A percentile compares a stretch with the other conserved stretches of the same genome.
Evolutionary conservation across 805 yeast genomes (phyloP).

Genomic region (Starmerella potacharoeniae): DNA sequence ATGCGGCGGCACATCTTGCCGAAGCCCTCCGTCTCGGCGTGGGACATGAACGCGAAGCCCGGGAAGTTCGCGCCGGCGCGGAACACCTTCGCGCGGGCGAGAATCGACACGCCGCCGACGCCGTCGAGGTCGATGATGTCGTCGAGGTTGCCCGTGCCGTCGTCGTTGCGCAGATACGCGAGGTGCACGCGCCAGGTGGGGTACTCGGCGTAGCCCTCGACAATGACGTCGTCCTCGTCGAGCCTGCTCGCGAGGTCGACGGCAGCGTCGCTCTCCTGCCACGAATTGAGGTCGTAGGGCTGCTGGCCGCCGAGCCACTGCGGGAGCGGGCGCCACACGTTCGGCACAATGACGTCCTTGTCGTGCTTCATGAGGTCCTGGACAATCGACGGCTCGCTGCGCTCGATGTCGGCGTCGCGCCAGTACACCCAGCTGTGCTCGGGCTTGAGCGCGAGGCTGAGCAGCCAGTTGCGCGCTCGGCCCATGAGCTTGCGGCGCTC

Average conservation of each 20-base stretch:
- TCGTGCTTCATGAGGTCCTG: constrained; percentile 90
- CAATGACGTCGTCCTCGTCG: constrained; percentile 89
- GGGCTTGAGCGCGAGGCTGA: constrained; percentile 76
- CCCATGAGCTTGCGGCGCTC: constrained; percentile 94
- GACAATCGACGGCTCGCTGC: constrained; percentile 68
- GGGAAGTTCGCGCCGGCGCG: constrained; percentile 86
- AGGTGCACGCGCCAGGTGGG: constrained; percentile 97
- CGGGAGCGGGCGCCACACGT: constrained; percentile 96
- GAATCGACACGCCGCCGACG: constrained; percentile 89
- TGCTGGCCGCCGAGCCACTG: constrained; percentile 80
- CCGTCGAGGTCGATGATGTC: constrained; percentile 88
- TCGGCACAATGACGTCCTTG: constrained; percentile 87
- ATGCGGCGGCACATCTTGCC: constrained; percentile 78
- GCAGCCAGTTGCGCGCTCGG: constrained; percentile 86
- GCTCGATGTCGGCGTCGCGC: constrained; percentile 97
- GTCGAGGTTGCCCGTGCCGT: constrained; percentile 70
- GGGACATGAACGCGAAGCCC: constrained; percentile 86
- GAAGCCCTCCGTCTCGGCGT: constrained; percentile 95
- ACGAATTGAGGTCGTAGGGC: constrained; percentile 89
- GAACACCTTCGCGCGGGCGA: constrained; percentile 76
- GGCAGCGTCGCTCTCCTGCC: constrained; percentile 83
- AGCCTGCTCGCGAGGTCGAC: constrained; percentile 35
- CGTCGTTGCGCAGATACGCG: constrained; percentile 83
- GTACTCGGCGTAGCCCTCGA: constrained; percentile 96
- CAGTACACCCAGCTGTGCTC: constrained; percentile 94